phyloP scores from a whole-genome alignment of 2,329 filamentous ascomycete genomes.

The Trichoderma cornu-damae region DNA sequence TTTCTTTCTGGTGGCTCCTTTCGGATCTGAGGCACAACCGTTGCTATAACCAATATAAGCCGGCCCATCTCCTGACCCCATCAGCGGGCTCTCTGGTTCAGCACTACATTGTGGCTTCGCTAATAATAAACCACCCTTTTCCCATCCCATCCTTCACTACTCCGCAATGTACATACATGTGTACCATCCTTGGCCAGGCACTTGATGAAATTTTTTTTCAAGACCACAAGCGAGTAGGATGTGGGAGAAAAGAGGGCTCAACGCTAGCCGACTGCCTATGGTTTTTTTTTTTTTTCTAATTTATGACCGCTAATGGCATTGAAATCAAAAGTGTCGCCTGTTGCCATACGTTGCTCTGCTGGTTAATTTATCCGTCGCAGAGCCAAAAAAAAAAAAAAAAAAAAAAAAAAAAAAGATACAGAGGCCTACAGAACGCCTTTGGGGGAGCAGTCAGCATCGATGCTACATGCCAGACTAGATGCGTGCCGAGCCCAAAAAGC shows the following conservation, averaged over 20 bases:
- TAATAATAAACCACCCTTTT: conserved; percentile 9
- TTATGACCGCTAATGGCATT: too few species aligned
- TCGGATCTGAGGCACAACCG: background rate
- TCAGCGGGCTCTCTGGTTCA: conserved; percentile 1
- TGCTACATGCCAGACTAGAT: too few species aligned
- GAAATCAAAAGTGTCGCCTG: too few species aligned
- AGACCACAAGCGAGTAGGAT: background rate
- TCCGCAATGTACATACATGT: too few species aligned
- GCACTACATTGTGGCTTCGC: conserved; percentile 15
- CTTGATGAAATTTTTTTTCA: background rate
- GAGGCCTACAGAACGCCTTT: too few species aligned
- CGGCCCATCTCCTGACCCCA: conserved; percentile 5
- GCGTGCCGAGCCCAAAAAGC: too few species aligned
- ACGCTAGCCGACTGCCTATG: background rate
- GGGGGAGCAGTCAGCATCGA: too few species aligned
- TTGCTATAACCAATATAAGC: background rate
- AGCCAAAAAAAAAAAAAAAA: too few species aligned
- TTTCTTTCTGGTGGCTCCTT: background rate
- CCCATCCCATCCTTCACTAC: background rate
- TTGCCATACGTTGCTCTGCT: too few species aligned
- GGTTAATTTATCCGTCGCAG: too few species aligned
- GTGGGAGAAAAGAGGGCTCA: background rate
- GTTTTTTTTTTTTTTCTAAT: too few species aligned
- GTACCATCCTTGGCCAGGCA: background rate
- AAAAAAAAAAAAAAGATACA: too few species aligned